Evolutionary conservation across 306 rosid species (phyloP).

Genomic region (Cicer cuneatum): DNA sequence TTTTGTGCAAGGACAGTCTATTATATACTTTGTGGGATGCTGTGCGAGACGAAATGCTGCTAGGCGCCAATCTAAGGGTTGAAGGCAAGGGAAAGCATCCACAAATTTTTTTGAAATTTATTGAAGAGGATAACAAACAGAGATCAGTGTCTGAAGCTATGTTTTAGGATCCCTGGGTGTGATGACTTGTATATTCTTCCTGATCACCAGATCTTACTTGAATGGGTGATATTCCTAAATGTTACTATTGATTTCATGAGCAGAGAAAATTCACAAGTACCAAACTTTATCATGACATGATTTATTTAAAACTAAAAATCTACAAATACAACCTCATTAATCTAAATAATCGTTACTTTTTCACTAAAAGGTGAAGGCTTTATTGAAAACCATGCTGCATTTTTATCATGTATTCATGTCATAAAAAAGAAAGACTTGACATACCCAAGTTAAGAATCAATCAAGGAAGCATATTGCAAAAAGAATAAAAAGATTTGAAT

Average conservation of each 20-base stretch:
- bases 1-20: conserved; percentile 59
- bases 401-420: no score
- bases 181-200: conserved; percentile 27
- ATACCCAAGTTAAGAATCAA: no score
- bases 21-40: conserved; percentile 88
- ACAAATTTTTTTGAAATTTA: conserved; percentile 23
- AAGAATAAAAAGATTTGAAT: no score
- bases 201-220: background rate
- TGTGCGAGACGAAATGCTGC: conserved; percentile 88
- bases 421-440: no score
- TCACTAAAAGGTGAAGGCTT: no score
- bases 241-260: conserved; percentile 42
- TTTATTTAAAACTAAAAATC: no score
- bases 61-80: conserved; percentile 59
- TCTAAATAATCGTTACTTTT: no score
- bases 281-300: background rate
- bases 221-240: conserved; percentile 28
- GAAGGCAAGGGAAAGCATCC: conserved; percentile 30
- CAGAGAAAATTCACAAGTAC: conserved; percentile 30
- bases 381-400: no score
- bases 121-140: conserved; percentile 13
- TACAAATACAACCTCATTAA: no score
- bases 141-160: conserved; percentile 30
- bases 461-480: no score
- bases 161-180: conserved; percentile 22